Percentiles rank a stretch among this genome's conserved stretches.
phyloP scores from a whole-genome alignment of 1,139 yeast species.

The Geotrichum klebahnii region DNA sequence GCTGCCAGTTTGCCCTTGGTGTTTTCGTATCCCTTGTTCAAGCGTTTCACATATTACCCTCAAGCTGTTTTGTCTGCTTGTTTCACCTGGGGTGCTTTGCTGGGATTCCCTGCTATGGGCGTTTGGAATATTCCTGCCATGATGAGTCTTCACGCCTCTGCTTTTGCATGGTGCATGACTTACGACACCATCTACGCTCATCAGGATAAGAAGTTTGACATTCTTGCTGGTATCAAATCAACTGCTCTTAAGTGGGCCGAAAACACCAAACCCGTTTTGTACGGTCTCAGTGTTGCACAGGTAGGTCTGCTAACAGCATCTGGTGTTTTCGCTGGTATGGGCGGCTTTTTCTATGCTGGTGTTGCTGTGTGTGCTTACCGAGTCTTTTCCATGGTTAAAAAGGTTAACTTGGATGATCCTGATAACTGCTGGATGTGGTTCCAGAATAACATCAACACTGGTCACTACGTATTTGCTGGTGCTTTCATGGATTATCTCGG shows the following conservation, averaged over 20 bases:
- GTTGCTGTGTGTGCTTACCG: slow-evolving; percentile 67
- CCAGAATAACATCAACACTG: slow-evolving; percentile 72
- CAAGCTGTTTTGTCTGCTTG: slow-evolving; percentile 78
- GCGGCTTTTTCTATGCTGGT: slow-evolving; percentile 72
- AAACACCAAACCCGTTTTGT: slow-evolving; percentile 63
- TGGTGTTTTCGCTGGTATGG: slow-evolving; percentile 77
- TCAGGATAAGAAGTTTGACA: slow-evolving; percentile 87
- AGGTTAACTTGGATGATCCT: slow-evolving; percentile 76
- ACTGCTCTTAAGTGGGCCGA: slow-evolving; percentile 94
- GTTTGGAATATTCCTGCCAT: slow-evolving; percentile 67
- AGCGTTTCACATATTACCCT: slow-evolving; percentile 91
- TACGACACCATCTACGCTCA: slow-evolving; percentile 97
- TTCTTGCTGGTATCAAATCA: slow-evolving; percentile 85
- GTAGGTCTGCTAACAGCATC: slow-evolving; percentile 60
- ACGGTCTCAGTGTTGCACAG: slow-evolving; percentile 63
- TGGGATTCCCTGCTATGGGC: slow-evolving; percentile 96
- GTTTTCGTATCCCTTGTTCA: slow-evolving; percentile 85
- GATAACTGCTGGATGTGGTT: slow-evolving; percentile 79
- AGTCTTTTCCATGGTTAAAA: slow-evolving; percentile 58
- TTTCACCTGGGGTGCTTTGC: slow-evolving; percentile 90
- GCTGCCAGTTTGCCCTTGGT: slow-evolving; percentile 77
- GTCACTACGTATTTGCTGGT: slow-evolving; percentile 73
- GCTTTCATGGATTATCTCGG: slow-evolving; percentile 64
- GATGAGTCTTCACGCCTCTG: slow-evolving; percentile 70
- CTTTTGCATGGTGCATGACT: slow-evolving; percentile 88